A percentile compares a stretch with the other conserved stretches of the same genome.
Conservation (phyloP, 371 early-diverging fungal genomes). For the Quaeritorhiza haematococci region DNA sequence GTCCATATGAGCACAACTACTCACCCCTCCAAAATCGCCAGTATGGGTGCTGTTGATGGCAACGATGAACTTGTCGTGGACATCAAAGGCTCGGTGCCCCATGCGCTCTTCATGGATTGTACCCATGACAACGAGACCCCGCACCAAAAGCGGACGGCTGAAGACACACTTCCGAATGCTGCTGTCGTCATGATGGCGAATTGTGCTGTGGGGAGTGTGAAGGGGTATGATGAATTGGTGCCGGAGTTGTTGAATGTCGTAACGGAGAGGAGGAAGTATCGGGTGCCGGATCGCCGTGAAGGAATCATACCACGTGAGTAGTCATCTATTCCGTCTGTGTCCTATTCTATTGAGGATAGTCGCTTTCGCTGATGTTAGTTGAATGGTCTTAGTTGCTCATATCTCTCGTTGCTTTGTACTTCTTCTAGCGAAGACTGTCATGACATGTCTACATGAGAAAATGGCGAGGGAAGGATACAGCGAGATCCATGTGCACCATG, state of each 20-base stretch:
- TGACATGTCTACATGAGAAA: slow-evolving; percentile 71
- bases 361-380: too few relatives aligned
- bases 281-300: slow-evolving; percentile 33
- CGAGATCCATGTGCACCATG: slow-evolving; percentile 93
- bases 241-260: slow-evolving; percentile 83
- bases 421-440: slow-evolving; percentile 56
- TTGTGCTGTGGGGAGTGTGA: slow-evolving; percentile 90
- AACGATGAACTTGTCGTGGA: slow-evolving; percentile 46
- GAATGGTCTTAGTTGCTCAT: too few relatives aligned
- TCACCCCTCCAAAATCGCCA: background rate
- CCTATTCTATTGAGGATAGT: background rate
- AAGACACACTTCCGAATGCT: slow-evolving; percentile 86
- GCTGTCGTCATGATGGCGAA: slow-evolving; percentile 85
- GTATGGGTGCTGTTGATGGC: slow-evolving; percentile 18
- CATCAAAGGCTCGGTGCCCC: slow-evolving; percentile 61
- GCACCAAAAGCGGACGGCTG: slow-evolving; percentile 78
- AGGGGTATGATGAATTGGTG: slow-evolving; percentile 92
- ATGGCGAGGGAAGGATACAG: slow-evolving; percentile 77
- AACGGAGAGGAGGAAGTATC: slow-evolving; percentile 75
- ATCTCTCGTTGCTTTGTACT: background rate
- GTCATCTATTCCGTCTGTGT: background rate
- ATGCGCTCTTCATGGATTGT: slow-evolving; percentile 95
- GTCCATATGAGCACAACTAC: slow-evolving; percentile 25
- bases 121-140: slow-evolving; percentile 98
- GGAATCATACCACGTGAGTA: slow-evolving; percentile 43